Evolutionary conservation across 805 yeast species (phyloP).

Genomic region (Wickerhamiella domercqiae): DNA sequence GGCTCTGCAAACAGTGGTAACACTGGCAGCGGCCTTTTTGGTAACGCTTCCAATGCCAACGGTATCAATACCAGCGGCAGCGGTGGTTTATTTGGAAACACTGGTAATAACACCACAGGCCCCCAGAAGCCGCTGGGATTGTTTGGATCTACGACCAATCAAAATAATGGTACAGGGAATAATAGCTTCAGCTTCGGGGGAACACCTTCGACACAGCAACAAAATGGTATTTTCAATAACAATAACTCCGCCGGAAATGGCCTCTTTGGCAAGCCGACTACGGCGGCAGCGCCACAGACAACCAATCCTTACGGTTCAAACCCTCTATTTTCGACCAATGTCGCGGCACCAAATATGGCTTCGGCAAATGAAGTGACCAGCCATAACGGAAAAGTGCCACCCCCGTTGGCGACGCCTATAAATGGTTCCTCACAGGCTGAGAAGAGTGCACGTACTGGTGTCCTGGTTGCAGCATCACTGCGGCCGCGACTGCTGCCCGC

Average conservation of each 20-base stretch:
- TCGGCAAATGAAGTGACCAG: neutral
- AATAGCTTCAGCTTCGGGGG: too few relatives aligned
- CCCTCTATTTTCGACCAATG: constrained; percentile 36
- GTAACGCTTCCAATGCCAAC: neutral
- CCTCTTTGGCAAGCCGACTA: constrained; percentile 22
- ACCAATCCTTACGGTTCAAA: constrained; percentile 76
- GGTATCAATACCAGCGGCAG: neutral
- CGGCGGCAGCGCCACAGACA: too few relatives aligned
- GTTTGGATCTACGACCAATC: constrained; percentile 13
- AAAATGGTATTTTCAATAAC: too few relatives aligned
- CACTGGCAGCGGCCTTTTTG: neutral
- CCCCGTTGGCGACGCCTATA: constrained; percentile 1
- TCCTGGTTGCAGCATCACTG: constrained; percentile 26
- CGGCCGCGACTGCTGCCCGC: constrained; percentile 38
- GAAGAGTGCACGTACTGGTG: neutral
- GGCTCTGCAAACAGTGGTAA: constrained; percentile 12
- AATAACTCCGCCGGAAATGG: constrained; percentile 18
- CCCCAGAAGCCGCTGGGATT: too few relatives aligned
- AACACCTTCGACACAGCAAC: too few relatives aligned
- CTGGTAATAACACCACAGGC: constrained; percentile 1
- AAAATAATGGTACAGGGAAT: too few relatives aligned
- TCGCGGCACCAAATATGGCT: too few relatives aligned
- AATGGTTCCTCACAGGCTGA: neutral
- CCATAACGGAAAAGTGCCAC: neutral
- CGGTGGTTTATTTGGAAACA: constrained; percentile 16